phyloP scores from a whole-genome alignment of 2,329 filamentous ascomycete species.

The Lachnellula suecica region DNA sequence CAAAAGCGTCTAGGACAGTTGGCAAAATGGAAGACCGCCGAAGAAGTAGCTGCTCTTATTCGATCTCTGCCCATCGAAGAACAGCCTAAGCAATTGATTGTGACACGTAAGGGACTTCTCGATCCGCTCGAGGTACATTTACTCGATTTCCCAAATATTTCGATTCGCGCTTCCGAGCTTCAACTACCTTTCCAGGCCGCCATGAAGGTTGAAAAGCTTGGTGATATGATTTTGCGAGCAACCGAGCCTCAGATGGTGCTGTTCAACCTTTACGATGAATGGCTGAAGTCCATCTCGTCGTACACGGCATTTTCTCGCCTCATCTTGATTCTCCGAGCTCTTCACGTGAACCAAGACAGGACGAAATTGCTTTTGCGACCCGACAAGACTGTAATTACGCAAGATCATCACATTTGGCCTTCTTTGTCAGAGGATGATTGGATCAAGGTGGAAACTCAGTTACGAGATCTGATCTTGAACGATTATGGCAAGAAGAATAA shows the following conservation, averaged over 20 bases:
- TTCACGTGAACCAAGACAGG: slow-evolving; percentile 98
- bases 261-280: slow-evolving; percentile 98
- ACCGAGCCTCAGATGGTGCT: slow-evolving; percentile 99
- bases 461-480: slow-evolving; percentile 93
- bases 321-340: slow-evolving; percentile 86
- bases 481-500: slow-evolving; percentile 99
- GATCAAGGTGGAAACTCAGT: slow-evolving; percentile 98
- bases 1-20: slow-evolving; percentile 98
- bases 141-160: slow-evolving; percentile 98
- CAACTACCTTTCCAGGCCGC: slow-evolving; percentile 98
- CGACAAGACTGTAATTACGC: slow-evolving; percentile 97
- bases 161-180: slow-evolving; percentile 93
- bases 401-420: slow-evolving; percentile 99
- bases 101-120: slow-evolving; percentile 93
- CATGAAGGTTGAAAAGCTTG: slow-evolving; percentile 99
- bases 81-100: slow-evolving; percentile 97
- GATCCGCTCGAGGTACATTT: slow-evolving; percentile 97
- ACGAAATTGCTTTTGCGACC: slow-evolving; percentile 93
- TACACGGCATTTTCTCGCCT: slow-evolving; percentile 98
- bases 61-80: slow-evolving; percentile 95
- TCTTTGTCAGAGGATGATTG: slow-evolving; percentile 92
- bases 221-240: slow-evolving; percentile 96
- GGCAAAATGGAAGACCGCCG: slow-evolving; percentile 99
- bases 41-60: slow-evolving; percentile 98
- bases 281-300: slow-evolving; percentile 96